Evolutionary conservation across 257 asterid species (phyloP), one percentile per base, ranked within the genome.

Genomic region (Coffea eugenioides): DNA sequence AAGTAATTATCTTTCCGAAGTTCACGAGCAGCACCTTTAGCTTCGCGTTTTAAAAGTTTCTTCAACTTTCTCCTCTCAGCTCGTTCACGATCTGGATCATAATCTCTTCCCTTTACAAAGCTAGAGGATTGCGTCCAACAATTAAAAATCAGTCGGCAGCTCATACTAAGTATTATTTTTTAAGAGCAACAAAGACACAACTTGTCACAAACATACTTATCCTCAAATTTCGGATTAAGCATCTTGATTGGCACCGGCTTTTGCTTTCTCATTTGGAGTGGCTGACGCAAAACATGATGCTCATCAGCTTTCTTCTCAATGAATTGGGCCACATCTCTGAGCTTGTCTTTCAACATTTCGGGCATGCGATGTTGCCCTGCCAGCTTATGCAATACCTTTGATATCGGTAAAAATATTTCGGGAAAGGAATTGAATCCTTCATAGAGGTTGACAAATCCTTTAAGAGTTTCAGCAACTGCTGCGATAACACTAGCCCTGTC

Each of bases 51-150:
- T 36, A 92, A 31, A 6, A 80, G 91, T 80, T 88, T 92, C 90
- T 84, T 92, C 82, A 96, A 25, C 81, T 94, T 92, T 79, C 86
- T 91, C 86, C 46, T 82, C 86, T 91, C 97, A 62, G 97, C 94
- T 82, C 97, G 86, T 23, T 92, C 97, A 4, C 97, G 93, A 65
- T 96, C 98, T n/a, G 98, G 99, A 76, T 96, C 98, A 43, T 96
- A 96, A 76, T 96, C 99, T 83, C 99, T 89, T 65, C 98, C 99
- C 87, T 96, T 96, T 7, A 92, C 93, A 78, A 85, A 96, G 89
- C 99, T 96, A 95, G 81, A 88, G 18, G 36, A 73, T 43, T 34
- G 54, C 36, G 82, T 81, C 25, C 79, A 83, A 49, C 25, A 71
- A 62, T 62, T 77, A 39, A 51, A 65, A 62, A 71, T 39, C 34